Conservation (phyloP, 2,329 filamentous ascomycete genomes). For the Fusarium napiforme region DNA sequence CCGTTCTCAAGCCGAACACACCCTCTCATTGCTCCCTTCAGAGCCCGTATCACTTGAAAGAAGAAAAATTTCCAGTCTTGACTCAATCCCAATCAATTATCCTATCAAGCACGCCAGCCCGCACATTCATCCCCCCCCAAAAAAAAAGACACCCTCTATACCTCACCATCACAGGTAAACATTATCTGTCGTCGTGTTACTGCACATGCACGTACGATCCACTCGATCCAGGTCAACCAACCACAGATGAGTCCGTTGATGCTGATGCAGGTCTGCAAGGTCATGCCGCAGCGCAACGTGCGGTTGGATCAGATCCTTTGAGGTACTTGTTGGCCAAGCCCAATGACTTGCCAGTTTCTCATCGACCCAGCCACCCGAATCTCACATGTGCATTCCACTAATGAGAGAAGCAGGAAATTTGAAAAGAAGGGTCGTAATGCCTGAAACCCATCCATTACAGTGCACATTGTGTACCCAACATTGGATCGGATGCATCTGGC, state of each 20-base stretch:
- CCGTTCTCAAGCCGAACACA: constrained; percentile 15
- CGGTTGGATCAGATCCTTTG: constrained; percentile 37
- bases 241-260: constrained; percentile 28
- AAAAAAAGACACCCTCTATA: background rate
- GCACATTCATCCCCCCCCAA: background rate
- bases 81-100: background rate
- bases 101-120: background rate
- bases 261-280: constrained; percentile 35
- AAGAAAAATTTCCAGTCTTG: background rate
- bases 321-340: constrained; percentile 28
- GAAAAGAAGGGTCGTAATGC: constrained; percentile 19
- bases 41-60: constrained; percentile 1
- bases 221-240: constrained; percentile 32
- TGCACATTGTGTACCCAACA: constrained; percentile 12
- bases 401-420: constrained; percentile 15
- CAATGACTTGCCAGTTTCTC: constrained; percentile 18
- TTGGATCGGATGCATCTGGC: constrained; percentile 11
- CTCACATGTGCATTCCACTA: constrained; percentile 39
- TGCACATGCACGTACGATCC: constrained; percentile 33
- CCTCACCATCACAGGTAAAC: background rate
- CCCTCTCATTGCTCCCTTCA: constrained; percentile 17
- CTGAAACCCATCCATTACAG: constrained; percentile 14
- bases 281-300: constrained; percentile 31
- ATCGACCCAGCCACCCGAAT: constrained; percentile 31
- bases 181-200: constrained; percentile 12